phyloP scores from a whole-genome alignment of 2,329 filamentous ascomycete genomes.

The Cryphonectria parasitica region DNA sequence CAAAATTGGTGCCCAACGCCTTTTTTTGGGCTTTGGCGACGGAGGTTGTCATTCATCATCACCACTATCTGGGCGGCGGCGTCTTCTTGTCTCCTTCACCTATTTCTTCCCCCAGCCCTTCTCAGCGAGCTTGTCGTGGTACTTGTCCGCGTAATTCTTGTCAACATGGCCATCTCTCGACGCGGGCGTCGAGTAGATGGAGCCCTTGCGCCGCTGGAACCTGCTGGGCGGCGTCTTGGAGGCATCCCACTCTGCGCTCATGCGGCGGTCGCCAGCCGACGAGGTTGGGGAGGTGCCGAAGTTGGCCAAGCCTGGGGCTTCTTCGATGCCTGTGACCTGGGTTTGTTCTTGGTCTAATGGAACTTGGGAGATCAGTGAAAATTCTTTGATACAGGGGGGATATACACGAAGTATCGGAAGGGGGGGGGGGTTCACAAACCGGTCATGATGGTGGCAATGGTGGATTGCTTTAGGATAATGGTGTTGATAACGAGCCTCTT shows the following conservation, averaged over 20 bases:
- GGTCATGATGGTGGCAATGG: conserved; percentile 19
- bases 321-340: conserved; percentile 34
- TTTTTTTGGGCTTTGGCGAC: conserved; percentile 16
- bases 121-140: conserved; percentile 63
- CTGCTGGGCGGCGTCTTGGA: conserved; percentile 68
- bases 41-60: not conserved
- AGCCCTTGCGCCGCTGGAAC: conserved; percentile 72
- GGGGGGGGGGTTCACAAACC: conserved; percentile 10
- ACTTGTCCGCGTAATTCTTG: conserved; percentile 61
- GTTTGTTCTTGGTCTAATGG: conserved; percentile 20
- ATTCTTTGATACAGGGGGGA: not conserved
- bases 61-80: not conserved
- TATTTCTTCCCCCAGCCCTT: conserved; percentile 47
- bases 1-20: conserved; percentile 3
- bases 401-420: not conserved
- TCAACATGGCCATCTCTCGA: conserved; percentile 69
- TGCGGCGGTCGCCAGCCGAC: conserved; percentile 41
- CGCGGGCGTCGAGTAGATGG: conserved; percentile 67
- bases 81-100: not conserved
- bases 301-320: conserved; percentile 31
- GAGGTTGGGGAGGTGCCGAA: conserved; percentile 36
- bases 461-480: not conserved
- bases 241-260: conserved; percentile 61
- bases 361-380: not conserved
- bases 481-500: not conserved